Conservation (phyloP, 2,329 filamentous ascomycete genomes). For the Phaeophleospora eucalypticola region DNA sequence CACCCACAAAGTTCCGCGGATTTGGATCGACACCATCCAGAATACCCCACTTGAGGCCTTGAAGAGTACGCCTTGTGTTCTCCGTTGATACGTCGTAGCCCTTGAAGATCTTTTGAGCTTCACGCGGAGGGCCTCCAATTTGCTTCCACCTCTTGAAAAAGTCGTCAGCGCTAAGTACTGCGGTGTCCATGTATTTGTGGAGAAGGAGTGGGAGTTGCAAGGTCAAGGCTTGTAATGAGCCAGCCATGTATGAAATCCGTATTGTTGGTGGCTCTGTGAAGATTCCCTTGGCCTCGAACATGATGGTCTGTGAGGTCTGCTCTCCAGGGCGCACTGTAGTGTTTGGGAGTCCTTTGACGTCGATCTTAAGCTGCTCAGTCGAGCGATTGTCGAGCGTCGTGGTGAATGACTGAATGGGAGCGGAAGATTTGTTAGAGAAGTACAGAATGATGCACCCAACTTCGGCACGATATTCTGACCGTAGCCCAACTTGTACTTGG, state of each 20-base stretch:
- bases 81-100: conserved; percentile 62
- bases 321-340: conserved; percentile 68
- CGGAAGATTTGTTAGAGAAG: conserved; percentile 89
- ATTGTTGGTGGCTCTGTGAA: conserved; percentile 87
- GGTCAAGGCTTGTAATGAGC: conserved; percentile 86
- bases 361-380: conserved; percentile 69
- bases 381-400: conserved; percentile 80
- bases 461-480: conserved; percentile 92
- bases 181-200: conserved; percentile 96
- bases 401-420: conserved; percentile 83
- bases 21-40: conserved; percentile 87
- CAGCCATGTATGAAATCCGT: conserved; percentile 88
- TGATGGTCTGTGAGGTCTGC: conserved; percentile 88
- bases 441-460: conserved; percentile 94
- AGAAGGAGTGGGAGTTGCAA: conserved; percentile 82
- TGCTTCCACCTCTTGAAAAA: conserved; percentile 99
- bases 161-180: conserved; percentile 80
- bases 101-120: conserved; percentile 81
- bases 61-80: conserved; percentile 68
- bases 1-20: conserved; percentile 86
- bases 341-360: conserved; percentile 84
- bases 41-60: conserved; percentile 86
- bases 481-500: conserved; percentile 85
- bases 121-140: conserved; percentile 82
- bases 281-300: conserved; percentile 81